Evolutionary conservation across 176 grass and related monocot species (phyloP).

Genomic region (Oryza glumipatula): DNA sequence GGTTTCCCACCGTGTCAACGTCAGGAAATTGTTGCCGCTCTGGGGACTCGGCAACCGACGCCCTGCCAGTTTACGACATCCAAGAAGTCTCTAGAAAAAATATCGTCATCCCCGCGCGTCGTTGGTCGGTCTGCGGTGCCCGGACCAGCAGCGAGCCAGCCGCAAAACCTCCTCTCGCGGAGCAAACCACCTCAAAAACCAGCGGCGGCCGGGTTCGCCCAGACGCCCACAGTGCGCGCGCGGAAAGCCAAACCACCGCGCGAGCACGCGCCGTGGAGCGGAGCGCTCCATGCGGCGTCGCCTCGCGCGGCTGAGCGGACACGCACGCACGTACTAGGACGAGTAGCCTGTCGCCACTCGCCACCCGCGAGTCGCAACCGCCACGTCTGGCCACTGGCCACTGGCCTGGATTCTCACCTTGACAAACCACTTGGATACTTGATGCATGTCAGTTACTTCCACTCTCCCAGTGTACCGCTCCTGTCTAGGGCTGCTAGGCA

Average conservation of each 20-base stretch:
- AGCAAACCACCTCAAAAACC: slow-evolving; percentile 29
- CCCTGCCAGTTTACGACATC: neutral
- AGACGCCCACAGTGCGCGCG: neutral
- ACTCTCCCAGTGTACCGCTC: too few species aligned
- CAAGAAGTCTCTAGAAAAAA: slow-evolving; percentile 35
- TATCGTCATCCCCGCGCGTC: neutral
- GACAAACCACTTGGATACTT: slow-evolving; percentile 6
- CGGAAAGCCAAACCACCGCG: neutral
- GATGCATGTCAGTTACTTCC: too few species aligned
- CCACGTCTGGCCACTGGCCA: neutral
- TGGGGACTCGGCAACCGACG: slow-evolving; percentile 3
- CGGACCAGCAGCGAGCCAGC: neutral
- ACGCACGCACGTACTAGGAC: neutral
- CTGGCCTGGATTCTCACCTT: neutral
- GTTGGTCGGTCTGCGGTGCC: neutral
- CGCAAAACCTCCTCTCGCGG: neutral
- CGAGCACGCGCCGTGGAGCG: neutral
- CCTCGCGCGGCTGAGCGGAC: neutral
- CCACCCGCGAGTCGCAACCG: neutral
- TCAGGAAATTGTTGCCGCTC: slow-evolving; percentile 28
- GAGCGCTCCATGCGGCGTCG: neutral
- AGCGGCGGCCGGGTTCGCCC: neutral
- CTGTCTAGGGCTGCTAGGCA: too few species aligned
- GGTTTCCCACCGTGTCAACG: neutral
- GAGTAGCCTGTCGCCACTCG: neutral